Evolutionary conservation across 805 yeast species (phyloP), one percentile per base, ranked within the genome.

Genomic region (Candida patagonica): DNA sequence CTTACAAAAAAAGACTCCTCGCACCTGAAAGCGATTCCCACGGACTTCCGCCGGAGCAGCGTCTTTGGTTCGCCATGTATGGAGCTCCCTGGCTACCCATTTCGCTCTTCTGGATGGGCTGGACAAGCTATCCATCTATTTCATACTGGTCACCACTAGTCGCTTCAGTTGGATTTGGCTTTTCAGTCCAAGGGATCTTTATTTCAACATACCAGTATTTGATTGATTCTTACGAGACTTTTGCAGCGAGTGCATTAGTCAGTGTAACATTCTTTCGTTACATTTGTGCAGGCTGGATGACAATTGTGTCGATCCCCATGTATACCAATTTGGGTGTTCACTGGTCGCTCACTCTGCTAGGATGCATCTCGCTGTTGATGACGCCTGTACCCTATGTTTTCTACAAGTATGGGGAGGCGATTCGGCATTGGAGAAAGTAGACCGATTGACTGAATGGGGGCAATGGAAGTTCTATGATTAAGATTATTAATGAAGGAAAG

Each of bases 341-440:
- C 50, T 83, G 89, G 89, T 89, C 94, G 1, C 88, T 89, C 46
- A 63, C 83, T 26, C 56, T 83, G 20, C 55, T 84, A 26, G 87
- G 88, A 13, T 66, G 77, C 40, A 64, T 83, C 38, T 77, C 78
- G 0, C 61, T 65, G 2, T 67, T 61, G 1, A 54, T 84, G 61
- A 61, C 73, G 21, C 81, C 87, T 0, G 83, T 82, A 41, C 94
- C 94, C 3, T 54, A 82, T 43, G 53, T 78, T 36, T 81, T 83
- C 55, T 65, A 67, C 60, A 68, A 59, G 42, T 83, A 62, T 56
- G 89, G 88, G 49, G 66, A 67, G 49, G 41, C 44, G 30, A 63
- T 81, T 36, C 73, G 88, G 64, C 54, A 60, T 33, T 70, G 56
- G 49, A 76, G 84, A 33, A 74, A 74, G 53, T 79, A 61, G n/a